Percentiles rank a stretch among this genome's conserved stretches.
Conservation (phyloP, 140 eudicot species). For the Cichorium intybus region DNA sequence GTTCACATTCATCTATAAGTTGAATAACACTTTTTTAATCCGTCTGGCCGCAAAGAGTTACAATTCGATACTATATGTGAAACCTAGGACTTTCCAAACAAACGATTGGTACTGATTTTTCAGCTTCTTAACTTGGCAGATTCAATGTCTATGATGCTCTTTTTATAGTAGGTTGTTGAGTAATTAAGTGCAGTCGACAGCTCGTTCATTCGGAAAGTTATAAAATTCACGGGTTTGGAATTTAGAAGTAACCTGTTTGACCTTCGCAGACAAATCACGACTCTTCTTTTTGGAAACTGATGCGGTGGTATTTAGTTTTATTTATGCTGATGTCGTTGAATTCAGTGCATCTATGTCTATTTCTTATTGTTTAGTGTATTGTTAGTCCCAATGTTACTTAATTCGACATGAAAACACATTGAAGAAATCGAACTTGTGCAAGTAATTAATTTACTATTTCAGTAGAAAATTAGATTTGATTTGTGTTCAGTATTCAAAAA, state of each 20-base stretch:
- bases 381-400: conserved; percentile 1
- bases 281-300: conserved; percentile 1
- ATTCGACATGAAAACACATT: conserved; percentile 1
- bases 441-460: conserved; percentile 6
- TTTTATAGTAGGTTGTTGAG: background rate
- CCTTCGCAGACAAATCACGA: conserved; percentile 15
- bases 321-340: conserved; percentile 8
- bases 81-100: conserved; percentile 8
- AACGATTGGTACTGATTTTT: background rate
- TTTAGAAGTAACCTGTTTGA: conserved; percentile 5
- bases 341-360: background rate
- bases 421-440: conserved; percentile 11
- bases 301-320: background rate
- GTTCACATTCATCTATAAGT: background rate
- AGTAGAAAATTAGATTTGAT: background rate
- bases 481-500: background rate
- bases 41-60: background rate
- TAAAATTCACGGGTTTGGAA: conserved; percentile 4
- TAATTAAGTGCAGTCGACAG: background rate
- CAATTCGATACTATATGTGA: conserved; percentile 4
- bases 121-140: background rate
- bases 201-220: background rate
- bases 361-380: conserved; percentile 3
- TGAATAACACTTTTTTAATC: background rate
- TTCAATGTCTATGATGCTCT: background rate